These are phyloP conservation scores for Lactarius deliciosus DNA, from an alignment of 768 basidiomycete species.

Conservation along the genomic window DNA sequence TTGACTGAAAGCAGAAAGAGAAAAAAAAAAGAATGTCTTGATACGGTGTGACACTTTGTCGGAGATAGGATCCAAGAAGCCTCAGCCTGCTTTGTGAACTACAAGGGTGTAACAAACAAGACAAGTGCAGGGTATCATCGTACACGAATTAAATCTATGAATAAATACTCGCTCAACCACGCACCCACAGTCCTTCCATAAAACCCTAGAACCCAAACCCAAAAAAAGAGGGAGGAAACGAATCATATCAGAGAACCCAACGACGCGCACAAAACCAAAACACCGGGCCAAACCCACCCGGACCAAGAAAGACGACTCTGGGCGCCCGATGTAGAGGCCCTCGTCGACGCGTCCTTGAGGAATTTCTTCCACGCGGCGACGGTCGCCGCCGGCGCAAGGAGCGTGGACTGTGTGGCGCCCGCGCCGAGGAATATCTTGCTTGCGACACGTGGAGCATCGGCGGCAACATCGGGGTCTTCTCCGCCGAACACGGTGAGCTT, in stretches of 20 bases:
- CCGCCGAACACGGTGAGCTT: conserved; percentile 47
- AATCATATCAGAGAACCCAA: conserved; percentile 1
- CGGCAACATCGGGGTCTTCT: conserved; percentile 46
- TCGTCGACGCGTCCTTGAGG: conserved; percentile 29
- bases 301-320: conserved; percentile 3
- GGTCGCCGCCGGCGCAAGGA: conserved; percentile 35
- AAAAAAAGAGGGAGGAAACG: neutral
- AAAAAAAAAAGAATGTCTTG: neutral
- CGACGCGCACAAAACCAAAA: conserved; percentile 3
- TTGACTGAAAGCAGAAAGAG: neutral
- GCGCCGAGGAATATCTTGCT: conserved; percentile 58
- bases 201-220: conserved; percentile 1
- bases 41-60: neutral
- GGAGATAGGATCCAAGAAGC: neutral
- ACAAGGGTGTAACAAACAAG: neutral
- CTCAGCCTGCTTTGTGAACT: neutral
- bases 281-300: neutral
- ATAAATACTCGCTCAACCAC: neutral
- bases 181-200: neutral
- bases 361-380: conserved; percentile 37
- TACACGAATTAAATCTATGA: conserved; percentile 1
- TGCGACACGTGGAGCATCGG: conserved; percentile 51
- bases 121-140: neutral
- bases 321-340: conserved; percentile 1
- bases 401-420: conserved; percentile 32